Percentiles rank a stretch among this genome's conserved stretches.
phyloP scores from a whole-genome alignment of 129 eudicot species.

The sunflower (Helianthus annuus) region DNA sequence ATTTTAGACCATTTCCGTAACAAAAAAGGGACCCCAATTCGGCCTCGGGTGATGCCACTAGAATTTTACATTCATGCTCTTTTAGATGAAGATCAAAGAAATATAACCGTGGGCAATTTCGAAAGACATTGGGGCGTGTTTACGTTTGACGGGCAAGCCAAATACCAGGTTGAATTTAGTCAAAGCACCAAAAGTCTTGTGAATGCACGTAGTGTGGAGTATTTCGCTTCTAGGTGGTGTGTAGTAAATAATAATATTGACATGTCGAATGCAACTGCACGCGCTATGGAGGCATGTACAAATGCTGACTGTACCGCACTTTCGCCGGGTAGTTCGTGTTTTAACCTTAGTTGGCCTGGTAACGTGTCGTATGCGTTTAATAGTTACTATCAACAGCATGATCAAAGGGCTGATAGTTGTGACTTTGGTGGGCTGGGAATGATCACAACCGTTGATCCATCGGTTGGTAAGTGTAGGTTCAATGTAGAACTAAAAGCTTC shows the following conservation, averaged over 20 bases:
- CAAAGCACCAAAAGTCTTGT: conserved; percentile 49
- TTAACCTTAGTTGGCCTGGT: conserved; percentile 76
- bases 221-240: conserved; percentile 79
- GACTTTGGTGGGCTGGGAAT: conserved; percentile 83
- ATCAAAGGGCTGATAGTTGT: conserved; percentile 76
- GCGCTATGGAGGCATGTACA: conserved; percentile 61
- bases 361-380: conserved; percentile 89
- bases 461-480: conserved; percentile 72
- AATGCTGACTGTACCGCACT: conserved; percentile 73
- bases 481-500: conserved; percentile 60
- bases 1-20: conserved; percentile 47
- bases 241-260: conserved; percentile 73
- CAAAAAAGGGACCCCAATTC: conserved; percentile 60
- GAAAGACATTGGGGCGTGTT: conserved; percentile 95
- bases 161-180: conserved; percentile 61
- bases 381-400: conserved; percentile 80
- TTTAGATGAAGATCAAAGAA: conserved; percentile 79
- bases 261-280: conserved; percentile 62
- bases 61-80: conserved; percentile 70
- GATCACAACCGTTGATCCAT: conserved; percentile 92
- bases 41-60: conserved; percentile 47
- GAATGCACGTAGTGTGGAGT: conserved; percentile 70
- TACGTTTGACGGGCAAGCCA: conserved; percentile 88
- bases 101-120: conserved; percentile 47
- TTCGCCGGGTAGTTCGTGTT: conserved; percentile 81